Base-by-base conservation (phyloP, 2,329 filamentous ascomycete genomes). In the Scleromitrula shiraiana region DNA sequence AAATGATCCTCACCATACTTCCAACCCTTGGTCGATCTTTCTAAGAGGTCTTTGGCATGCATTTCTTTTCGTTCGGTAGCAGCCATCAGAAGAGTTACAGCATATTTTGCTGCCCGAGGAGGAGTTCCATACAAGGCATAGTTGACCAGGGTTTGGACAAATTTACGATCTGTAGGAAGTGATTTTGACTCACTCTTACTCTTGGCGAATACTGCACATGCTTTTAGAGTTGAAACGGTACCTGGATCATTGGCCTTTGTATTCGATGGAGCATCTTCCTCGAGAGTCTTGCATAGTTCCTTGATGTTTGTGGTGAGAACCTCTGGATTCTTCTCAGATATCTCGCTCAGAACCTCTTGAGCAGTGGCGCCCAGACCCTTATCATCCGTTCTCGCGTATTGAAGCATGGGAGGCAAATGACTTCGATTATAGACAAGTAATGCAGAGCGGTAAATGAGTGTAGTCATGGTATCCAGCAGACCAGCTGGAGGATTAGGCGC, bases 251-350 rank as follows among this genome's bases (percentile, higher is more conserved):
- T 90, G 2, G 75, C 63, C 44, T 77, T 78, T 15, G 73, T 79
- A 17, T 78, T 73, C 4, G 79, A 82, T 0, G 93, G 93, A 1
- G 87, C 85, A 59, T 90, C 83, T 22, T 87, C 79, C 55, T 89
- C 80, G 15, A 98, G 76, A 50, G 89, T 83, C 62, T 87, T 88
- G 68, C 90, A 95, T 39, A 98, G 78, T 53, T 95, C 89, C 52
- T 88, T 86, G 5, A 96, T 85, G 56, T 97, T 91, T 2, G 88
- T 86, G 62, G 93, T 91, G 70, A 98, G 89, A 7, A 97, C 80
- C 50, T 91, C 85, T 0, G 93, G 90, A 54, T 93, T 93, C 38
- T 82, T 80, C 45, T 87, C 82, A 0, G 93, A 97, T 24, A 97
- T 95, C 62, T 96, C 87, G 60, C 88, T 91, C 40, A 97, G 75